Evolutionary conservation across 2,329 filamentous ascomycete species (phyloP).

Genomic region (Mollisia scopiformis): DNA sequence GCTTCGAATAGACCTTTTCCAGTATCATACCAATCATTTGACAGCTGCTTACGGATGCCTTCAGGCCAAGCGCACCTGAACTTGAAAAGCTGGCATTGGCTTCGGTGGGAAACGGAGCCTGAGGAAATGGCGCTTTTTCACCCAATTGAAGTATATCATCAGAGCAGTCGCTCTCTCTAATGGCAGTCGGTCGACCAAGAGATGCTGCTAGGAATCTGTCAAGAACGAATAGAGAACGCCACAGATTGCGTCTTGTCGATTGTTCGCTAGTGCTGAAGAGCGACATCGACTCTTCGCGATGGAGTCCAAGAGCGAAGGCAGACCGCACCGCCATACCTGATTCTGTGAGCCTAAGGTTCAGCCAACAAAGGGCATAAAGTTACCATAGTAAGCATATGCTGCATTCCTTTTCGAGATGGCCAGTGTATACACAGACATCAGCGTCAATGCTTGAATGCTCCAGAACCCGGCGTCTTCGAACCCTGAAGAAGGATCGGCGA

Average conservation of each 20-base stretch:
- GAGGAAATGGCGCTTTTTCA: constrained; percentile 20
- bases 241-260: constrained; percentile 57
- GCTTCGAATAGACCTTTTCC: constrained; percentile 60
- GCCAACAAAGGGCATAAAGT: constrained; percentile 3
- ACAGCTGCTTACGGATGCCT: constrained; percentile 60
- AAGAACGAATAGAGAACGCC: constrained; percentile 66
- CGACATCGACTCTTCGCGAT: constrained; percentile 60
- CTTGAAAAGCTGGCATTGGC: constrained; percentile 32
- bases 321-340: constrained; percentile 65
- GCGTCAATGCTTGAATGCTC: constrained; percentile 63
- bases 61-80: constrained; percentile 45
- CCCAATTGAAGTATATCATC: constrained; percentile 44
- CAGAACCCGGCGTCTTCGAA: constrained; percentile 67
- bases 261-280: constrained; percentile 53
- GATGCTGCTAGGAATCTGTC: constrained; percentile 66
- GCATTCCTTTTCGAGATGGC: constrained; percentile 63
- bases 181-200: constrained; percentile 63
- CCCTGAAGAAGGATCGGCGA: constrained; percentile 49
- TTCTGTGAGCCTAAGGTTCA: constrained; percentile 2
- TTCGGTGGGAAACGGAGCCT: constrained; percentile 26
- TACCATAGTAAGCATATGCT: constrained; percentile 64
- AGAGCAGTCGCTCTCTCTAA: constrained; percentile 65
- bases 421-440: constrained; percentile 69
- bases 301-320: constrained; percentile 64
- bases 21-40: constrained; percentile 61